Conservation (phyloP, 2,329 filamentous ascomycete species). For the Fusarium palustre region DNA sequence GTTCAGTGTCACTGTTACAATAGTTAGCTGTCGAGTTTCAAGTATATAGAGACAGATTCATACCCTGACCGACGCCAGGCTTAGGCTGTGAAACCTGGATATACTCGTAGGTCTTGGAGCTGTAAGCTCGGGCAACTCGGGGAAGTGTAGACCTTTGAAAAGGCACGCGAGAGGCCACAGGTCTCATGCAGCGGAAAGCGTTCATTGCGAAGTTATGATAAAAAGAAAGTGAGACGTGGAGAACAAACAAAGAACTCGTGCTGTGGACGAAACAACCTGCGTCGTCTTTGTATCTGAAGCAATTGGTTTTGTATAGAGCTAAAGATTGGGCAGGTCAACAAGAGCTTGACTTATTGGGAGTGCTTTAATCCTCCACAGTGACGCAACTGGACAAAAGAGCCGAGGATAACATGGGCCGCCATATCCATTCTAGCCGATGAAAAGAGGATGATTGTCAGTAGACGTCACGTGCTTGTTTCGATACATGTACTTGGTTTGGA, state of each 20-base stretch:
- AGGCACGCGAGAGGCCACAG: conserved; percentile 60
- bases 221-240: neutral
- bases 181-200: conserved; percentile 68
- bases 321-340: conserved; percentile 16
- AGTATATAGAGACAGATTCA: conserved; percentile 30
- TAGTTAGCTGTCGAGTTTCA: neutral
- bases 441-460: neutral
- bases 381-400: conserved; percentile 46
- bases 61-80: conserved; percentile 92
- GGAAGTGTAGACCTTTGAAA: conserved; percentile 70
- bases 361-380: conserved; percentile 41
- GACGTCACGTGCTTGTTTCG: conserved; percentile 35
- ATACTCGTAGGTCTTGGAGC: conserved; percentile 76
- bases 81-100: conserved; percentile 85
- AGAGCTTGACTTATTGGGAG: conserved; percentile 22
- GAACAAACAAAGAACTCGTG: neutral
- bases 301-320: conserved; percentile 17
- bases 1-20: conserved; percentile 81
- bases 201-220: conserved; percentile 57
- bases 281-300: conserved; percentile 1
- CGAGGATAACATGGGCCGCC: conserved; percentile 45
- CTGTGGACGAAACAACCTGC: neutral
- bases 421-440: conserved; percentile 40
- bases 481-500: neutral
- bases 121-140: conserved; percentile 64